Base-by-base conservation (phyloP, 2,329 filamentous ascomycete species). In the Botrytis sinoallii region DNA sequence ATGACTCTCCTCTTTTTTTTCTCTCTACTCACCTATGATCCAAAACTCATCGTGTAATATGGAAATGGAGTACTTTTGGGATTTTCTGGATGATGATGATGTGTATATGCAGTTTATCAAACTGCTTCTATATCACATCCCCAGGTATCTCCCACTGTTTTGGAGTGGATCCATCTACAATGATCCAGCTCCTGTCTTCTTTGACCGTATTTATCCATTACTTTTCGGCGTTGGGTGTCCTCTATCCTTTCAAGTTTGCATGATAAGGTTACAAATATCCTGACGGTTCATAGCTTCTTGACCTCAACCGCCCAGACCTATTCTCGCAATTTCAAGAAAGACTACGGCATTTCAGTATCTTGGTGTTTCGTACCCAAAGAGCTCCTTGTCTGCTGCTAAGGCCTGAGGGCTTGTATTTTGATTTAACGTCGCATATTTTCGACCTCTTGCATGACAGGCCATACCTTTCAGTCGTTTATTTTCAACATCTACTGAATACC, bases 221-320 rank as follows among this genome's bases (percentile, higher is more conserved):
- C 32, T 20, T 40, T 20, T 20, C n/a, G 9, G 4, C 18, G 22
- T 32, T 40, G n/a, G 10, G 18, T 29, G 14, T 40, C 25, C 25
- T 55, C 35, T 55, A 55, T 55, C 32, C 20, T 32, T 57, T 22
- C 25, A 9, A 4, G 4, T n/a, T 69, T 42, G 18, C 18, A 55
- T 67, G 38, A 55, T 25, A 57, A 42, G 44, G 3, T 42, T 25
- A 40, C 40, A 22, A 18, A 68, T 57, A 25, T 69, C 16, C 66
- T 69, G n/a, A 57, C 66, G 22, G 22, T 20, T 69, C 18, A 69
- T 69, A 57, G 66, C 25, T 44, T 57, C 48, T 69, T 57, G 14
- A 20, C 18, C 66, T 57, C 16, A 22, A 32, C 48, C 66, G 20
- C 18, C 29, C 35, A 32, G 10, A 32, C 5, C 20, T 42, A 42